Evolutionary conservation across 495 filamentous ascomycete genomes (phyloP), one percentile per base, ranked within the genome.

Genomic region (Aspergillus conjunctus): DNA sequence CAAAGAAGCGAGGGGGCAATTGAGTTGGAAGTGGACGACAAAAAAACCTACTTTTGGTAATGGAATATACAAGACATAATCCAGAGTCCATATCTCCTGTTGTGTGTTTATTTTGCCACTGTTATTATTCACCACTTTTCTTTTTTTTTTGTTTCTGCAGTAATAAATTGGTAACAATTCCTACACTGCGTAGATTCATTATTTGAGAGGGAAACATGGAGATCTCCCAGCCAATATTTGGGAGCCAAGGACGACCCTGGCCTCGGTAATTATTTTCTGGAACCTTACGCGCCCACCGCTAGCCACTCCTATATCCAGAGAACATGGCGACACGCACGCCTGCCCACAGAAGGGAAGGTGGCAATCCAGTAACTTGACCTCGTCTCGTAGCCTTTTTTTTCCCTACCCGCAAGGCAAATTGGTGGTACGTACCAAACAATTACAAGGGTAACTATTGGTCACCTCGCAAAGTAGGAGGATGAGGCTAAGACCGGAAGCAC

Each of bases 261-360:
- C 22, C 11, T 58, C 45, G 30, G 48, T 59, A 43, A 54, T 51
- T 15, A 45, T 56, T 21, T 61, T 32, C 49, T 56, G 17, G 14
- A 53, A 56, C 50, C 63, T 62, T 55, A 62, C 63, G 55, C 54
- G 21, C 58, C 55, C 39, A 54, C 58, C 50, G 31, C 54, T 22
- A 49, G 21, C 51, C 32, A 62, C 51, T 53, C 44, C 26, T 48
- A 48, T 48, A 48, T 48, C 37, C 37, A 54, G 39, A 46, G 63
- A 62, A 58, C 56, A 56, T 45, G 17, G 44, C n/a, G 44, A 64
- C 62, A 60, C 57, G 56, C 62, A 60, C 22, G 26, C 61, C 59
- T 59, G 60, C 55, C 55, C 55, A 62, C 60, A 34, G 18, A 31
- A 43, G 46, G 48, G 51, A 26, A 52, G 51, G 61, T 61, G 65